Evolutionary conservation across 2,329 filamentous ascomycete genomes (phyloP).

Genomic region (Cladosporium sp.): DNA sequence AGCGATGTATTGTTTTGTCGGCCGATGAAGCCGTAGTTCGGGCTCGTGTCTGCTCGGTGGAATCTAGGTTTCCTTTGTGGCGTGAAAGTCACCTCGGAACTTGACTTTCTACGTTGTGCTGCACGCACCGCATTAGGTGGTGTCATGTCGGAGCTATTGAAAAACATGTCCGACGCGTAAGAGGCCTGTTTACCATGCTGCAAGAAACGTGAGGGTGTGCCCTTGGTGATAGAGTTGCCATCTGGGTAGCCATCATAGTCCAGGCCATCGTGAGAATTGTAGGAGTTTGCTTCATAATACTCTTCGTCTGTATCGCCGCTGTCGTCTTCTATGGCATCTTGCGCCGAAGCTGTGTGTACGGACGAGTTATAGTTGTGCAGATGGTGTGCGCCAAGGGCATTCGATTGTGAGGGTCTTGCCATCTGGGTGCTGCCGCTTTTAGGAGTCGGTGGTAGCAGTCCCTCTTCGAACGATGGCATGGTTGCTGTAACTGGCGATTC

Average conservation of each 20-base stretch:
- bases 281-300: slow-evolving; percentile 25
- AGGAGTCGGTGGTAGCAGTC: slow-evolving; percentile 38
- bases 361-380: slow-evolving; percentile 30
- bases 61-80: slow-evolving; percentile 32
- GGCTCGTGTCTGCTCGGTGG: slow-evolving; percentile 35
- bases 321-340: slow-evolving; percentile 16
- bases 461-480: slow-evolving; percentile 32
- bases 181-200: slow-evolving; percentile 31
- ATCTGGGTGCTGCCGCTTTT: slow-evolving; percentile 39
- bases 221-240: slow-evolving; percentile 38
- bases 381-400: slow-evolving; percentile 30
- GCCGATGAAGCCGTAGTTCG: slow-evolving; percentile 17
- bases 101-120: slow-evolving; percentile 31
- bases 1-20: background rate
- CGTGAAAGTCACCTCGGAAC: slow-evolving; percentile 27
- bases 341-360: background rate
- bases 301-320: slow-evolving; percentile 23
- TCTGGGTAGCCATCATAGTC: slow-evolving; percentile 38
- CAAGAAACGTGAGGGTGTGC: slow-evolving; percentile 41
- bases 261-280: slow-evolving; percentile 25
- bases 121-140: slow-evolving; percentile 7
- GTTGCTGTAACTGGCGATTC: slow-evolving; percentile 25
- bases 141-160: slow-evolving; percentile 26
- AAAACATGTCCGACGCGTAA: slow-evolving; percentile 26
- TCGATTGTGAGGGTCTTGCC: slow-evolving; percentile 37